Evolutionary conservation across 2,329 filamentous ascomycete genomes (phyloP), one percentile per base, ranked within the genome.

Genomic region (Davidsoniella neocaledoniae): DNA sequence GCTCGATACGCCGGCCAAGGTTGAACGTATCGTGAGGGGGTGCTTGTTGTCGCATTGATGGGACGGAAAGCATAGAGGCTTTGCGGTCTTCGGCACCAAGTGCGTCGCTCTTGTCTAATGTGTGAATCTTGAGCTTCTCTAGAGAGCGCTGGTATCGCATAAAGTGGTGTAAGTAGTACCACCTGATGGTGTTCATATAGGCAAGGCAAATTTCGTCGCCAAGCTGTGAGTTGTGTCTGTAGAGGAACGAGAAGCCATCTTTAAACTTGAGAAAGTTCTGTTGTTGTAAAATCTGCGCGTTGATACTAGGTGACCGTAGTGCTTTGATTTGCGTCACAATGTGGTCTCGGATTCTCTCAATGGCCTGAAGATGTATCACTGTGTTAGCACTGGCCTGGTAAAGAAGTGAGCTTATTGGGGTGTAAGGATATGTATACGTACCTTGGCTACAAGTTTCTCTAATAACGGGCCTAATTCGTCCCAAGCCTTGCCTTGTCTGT

Each of bases 131-230:
- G 53, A 98, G 73, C 62, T 86, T 93, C 50, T 83, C 81, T 5
- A 98, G 70, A 0, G 91, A 81, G 57, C 81, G 79, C 55, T 83
- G 79, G 63, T 98, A 98, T 33, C 90, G 80, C 3, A 77, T 79
- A 61, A 98, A 98, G 62, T 95, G 86, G 56, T 83, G 91, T 48
- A 83, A 67, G 61, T 96, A 96, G 61, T 98, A 98, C 91, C 91
- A 98, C 48, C 87, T 79, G 86, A 98, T 98, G 0, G 93, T 98
- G 62, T 95, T 94, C 68, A 93, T 81, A 60, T 98, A 98, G 3
- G 93, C 91, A 61, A 86, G 83, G 7, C 80, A 80, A 56, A 98
- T 94, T 63, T 98, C 86, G 48, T 88, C 81, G 7, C 86, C 86
- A 5, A 98, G 76, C n/a, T 77, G 72, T 1, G 83, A 70, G 58